These are phyloP conservation scores for Acanthamoeba lenticulata DNA, from an alignment of 208 protist genomes.

Conservation along the genomic window DNA sequence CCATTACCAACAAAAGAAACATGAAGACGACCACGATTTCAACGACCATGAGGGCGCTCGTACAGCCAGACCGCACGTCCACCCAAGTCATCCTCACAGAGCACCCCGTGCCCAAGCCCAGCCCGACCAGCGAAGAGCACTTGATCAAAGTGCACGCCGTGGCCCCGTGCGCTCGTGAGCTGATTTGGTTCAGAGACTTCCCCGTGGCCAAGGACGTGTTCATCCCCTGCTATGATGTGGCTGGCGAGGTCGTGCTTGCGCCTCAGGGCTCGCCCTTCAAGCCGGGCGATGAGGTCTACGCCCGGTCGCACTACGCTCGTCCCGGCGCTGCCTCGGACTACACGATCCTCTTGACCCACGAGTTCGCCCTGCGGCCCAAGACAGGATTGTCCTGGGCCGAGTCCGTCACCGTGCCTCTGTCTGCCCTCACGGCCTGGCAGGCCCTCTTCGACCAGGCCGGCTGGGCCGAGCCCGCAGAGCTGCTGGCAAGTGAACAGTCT, in stretches of 20 bases:
- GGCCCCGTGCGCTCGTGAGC: background rate
- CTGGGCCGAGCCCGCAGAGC: too few species aligned
- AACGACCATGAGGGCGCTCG: background rate
- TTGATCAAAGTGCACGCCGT: background rate
- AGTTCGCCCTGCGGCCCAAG: background rate
- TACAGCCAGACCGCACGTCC: background rate
- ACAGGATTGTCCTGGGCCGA: background rate
- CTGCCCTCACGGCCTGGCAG: background rate
- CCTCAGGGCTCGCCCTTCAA: background rate
- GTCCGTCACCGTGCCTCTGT: background rate
- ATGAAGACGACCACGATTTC: too few species aligned
- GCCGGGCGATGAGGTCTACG: conserved; percentile 8
- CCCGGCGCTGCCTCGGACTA: background rate
- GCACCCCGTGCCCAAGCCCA: background rate
- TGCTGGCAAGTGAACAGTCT: too few species aligned
- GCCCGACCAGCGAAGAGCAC: background rate
- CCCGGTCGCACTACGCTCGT: background rate
- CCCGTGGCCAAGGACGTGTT: background rate
- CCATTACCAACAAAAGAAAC: too few species aligned
- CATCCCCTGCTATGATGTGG: background rate
- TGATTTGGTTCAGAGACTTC: background rate
- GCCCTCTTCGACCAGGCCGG: background rate
- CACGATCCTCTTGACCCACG: background rate
- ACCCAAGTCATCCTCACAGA: background rate
- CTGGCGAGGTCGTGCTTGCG: background rate